Base-by-base conservation (phyloP, 257 asterid genomes). In the Petunia secreta region DNA sequence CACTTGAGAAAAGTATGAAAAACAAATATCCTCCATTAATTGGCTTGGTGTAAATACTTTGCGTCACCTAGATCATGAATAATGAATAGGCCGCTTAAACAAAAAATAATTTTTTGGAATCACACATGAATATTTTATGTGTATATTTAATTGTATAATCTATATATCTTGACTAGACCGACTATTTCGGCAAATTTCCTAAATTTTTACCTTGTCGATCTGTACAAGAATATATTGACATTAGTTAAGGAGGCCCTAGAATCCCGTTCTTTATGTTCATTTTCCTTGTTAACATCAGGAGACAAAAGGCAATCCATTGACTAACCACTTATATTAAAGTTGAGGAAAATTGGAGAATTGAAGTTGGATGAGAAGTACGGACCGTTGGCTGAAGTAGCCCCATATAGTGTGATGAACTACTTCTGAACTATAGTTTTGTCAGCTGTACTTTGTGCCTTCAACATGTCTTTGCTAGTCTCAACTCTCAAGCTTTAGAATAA, bases 341-440 rank as follows among this genome's bases (percentile, higher is more conserved):
- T 97, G 50, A 94, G 91, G 90, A 1, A 89, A 58, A 75, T 94
- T 92, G 6, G 94, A 83, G 87, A 92, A 97, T 57, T 91, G 93
- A 25, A 94, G 90, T 37, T 88, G 90, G 63, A 91, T 60, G 9
- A 94, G 85, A 14, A 94, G 95, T 10, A 97, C 98, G 0, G 97
- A 87, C 41, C 92, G 68, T 85, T 90, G 96, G 89, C 97, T 91
- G 79, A 94, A 94, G 90, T 86, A 85, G 0, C 98, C 98, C 94
- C 97, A 91, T 57, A 94, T 89, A 25, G 94, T 90, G 90, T 94
- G 98, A 84, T 89, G 85, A 63, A 90, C 89, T 41, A 91, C 83
- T 40, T 89, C 92, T 8, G 94, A 25, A 25, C 25, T 25, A 25
- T 25, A 25, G 25, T 25, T 25, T 25, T 91, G 84, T 92, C 87